Conservation (phyloP, 495 filamentous ascomycete species). For the Tuber magnatum region DNA sequence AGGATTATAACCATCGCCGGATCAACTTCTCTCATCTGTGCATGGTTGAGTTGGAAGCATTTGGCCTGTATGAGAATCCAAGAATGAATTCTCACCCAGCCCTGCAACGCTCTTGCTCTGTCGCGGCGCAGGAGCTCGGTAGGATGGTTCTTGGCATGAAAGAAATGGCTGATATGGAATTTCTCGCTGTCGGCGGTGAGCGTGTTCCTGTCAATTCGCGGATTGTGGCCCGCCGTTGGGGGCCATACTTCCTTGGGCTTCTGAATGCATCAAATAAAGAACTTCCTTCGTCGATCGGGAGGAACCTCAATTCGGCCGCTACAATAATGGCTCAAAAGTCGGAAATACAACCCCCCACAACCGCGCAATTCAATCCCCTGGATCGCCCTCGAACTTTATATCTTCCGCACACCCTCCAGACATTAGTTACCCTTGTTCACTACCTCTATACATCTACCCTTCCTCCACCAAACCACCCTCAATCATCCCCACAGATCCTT, state of each 20-base stretch:
- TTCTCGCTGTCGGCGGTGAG: conserved; percentile 81
- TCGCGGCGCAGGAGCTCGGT: conserved; percentile 77
- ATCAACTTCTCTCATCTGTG: conserved; percentile 97
- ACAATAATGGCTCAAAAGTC: conserved; percentile 17
- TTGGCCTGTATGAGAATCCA: conserved; percentile 93
- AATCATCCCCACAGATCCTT: conserved; percentile 92
- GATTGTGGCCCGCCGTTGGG: conserved; percentile 80
- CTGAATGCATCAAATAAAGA: conserved; percentile 48
- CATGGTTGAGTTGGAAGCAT: conserved; percentile 92
- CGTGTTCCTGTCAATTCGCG: conserved; percentile 88
- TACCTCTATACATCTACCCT: conserved; percentile 89
- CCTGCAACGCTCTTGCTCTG: conserved; percentile 46
- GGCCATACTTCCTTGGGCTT: conserved; percentile 86
- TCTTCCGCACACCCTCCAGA: conserved; percentile 83
- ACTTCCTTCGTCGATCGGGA: conserved; percentile 40
- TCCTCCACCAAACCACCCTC: conserved; percentile 61
- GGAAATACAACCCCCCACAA: conserved; percentile 57
- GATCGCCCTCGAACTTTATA: conserved; percentile 75
- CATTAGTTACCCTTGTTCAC: conserved; percentile 76
- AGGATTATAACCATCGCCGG: conserved; percentile 94
- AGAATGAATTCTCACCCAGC: conserved; percentile 35
- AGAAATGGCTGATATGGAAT: conserved; percentile 95
- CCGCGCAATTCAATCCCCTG: conserved; percentile 40
- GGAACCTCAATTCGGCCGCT: conserved; percentile 40
- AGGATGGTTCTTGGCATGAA: conserved; percentile 65